Percentiles rank a stretch among this genome's conserved stretches.
Evolutionary conservation across 257 asterid species (phyloP).

Genomic region (Solanum pinnatisectum): DNA sequence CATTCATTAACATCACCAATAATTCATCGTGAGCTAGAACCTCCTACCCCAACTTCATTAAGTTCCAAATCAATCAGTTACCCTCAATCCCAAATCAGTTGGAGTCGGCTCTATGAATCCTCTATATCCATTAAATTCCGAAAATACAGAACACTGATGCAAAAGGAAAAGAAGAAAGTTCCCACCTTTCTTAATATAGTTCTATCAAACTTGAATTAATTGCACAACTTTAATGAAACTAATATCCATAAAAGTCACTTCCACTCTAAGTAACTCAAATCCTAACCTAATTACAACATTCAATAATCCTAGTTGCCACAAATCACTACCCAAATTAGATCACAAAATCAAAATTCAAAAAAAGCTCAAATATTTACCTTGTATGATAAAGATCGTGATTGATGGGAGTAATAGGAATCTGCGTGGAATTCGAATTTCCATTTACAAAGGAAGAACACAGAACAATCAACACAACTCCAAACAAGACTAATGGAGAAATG

Average conservation of each 20-base stretch:
- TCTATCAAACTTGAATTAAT: neutral
- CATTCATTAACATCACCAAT: neutral
- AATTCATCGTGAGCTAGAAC: neutral
- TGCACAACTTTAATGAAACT: neutral
- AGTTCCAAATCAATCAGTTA: neutral
- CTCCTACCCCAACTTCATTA: neutral
- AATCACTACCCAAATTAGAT: neutral
- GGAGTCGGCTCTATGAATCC: neutral
- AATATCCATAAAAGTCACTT: neutral
- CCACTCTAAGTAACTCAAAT: neutral
- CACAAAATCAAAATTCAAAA: neutral
- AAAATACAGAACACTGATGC: neutral
- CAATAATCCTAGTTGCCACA: neutral
- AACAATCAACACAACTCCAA: neutral
- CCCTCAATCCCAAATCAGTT: neutral
- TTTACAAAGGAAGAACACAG: slow-evolving; percentile 11
- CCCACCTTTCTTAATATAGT: neutral
- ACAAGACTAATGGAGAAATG: neutral
- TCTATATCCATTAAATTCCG: neutral
- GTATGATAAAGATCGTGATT: slow-evolving; percentile 89
- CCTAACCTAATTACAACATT: neutral
- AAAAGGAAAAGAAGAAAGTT: neutral
- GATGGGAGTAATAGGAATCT: slow-evolving; percentile 48
- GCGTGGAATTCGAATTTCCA: slow-evolving; percentile 39
- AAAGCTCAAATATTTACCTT: slow-evolving; percentile 24